Evolutionary conservation across 2,329 filamentous ascomycete species (phyloP), one percentile per base, ranked within the genome.

Genomic region (Chaetomiaceae sp.): DNA sequence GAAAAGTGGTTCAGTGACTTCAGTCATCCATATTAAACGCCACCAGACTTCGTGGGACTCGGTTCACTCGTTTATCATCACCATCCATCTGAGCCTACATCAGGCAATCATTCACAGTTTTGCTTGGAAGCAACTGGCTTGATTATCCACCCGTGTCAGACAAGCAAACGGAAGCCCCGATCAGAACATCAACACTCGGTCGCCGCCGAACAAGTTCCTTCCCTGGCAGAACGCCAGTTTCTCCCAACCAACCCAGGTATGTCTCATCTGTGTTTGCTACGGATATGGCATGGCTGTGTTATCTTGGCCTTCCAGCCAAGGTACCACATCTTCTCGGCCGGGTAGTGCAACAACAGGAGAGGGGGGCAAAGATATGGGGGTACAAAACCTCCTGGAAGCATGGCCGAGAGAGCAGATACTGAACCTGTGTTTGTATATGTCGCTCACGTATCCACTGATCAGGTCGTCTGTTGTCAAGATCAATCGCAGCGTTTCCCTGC

Each of bases 381-480:
- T 19, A 50, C 52, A 47, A 19, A 19, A n/a, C 19, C 20, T 11
- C 29, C 27, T 11, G 43, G 42, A 31, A 17, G 8, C 31, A 4
- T 23, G 19, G 20, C 36, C 22, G 42, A 19, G n/a, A 22, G 31
- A 22, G 12, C 27, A 54, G 31, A 42, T 40, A 23, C 27, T 33
- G 50, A 49, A 44, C 34, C 50, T 52, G 8, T 44, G 45, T 45
- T 47, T 54, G 54, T 59, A 54, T 51, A 39, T 59, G 57, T 59
- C 50, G 50, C 57, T 61, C 57, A 59, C 53, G 50, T 57, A 54
- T 49, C 51, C 52, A 19, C 33, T 20, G n/a, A n/a, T n/a, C 42
- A 56, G 53, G 42, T 33, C 54, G 17, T 8, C 49, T 19, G 38
- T 47, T 47, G 37, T 46, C 53, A 37, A 34, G 31, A 11, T 42